Evolutionary conservation across 257 asterid genomes (phyloP), one percentile per base, ranked within the genome.

Genomic region (Linaria vulgaris): DNA sequence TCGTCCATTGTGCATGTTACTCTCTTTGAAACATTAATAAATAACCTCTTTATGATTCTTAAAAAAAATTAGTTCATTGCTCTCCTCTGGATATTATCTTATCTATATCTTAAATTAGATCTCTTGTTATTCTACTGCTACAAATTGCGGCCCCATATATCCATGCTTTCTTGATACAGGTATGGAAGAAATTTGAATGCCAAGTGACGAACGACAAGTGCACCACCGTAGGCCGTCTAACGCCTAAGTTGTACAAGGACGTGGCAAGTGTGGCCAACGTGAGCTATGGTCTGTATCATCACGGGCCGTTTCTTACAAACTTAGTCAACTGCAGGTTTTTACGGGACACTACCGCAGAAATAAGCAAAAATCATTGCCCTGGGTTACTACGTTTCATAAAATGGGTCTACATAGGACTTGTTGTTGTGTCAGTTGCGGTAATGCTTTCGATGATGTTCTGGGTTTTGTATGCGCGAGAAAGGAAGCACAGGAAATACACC

Each of bases 401-500:
- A 57, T 86, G 88, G 92, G 82, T 91, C 6, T 83, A 82, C 63
- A 76, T 91, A 1, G 96, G 98, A 5, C 64, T 88, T 60, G 71
- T 62, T 10, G 70, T 91, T 80, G 90, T 82, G 0, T 80, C 98
- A 12, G 65, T 67, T 63, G 88, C 95, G 4, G 98, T 88, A 19
- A 71, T 79, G 77, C 85, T 91, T 16, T 91, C 98, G 1, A 75
- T 91, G 67, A 71, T 88, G 27, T 76, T 85, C 13, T 91, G 98
- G 98, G 82, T 84, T 58, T 64, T 91, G 14, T 86, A 88, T 9
- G 88, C 95, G 9, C 76, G 95, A 59, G 96, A 86, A 66, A 83
- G 95, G 78, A 88, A 87, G 1, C 98, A 91, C 68, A 72, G 96
- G 52, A 88, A 85, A 19, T 84, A 84, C 38, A 81, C 96, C 10